Percentiles rank a stretch among this genome's conserved stretches.
Evolutionary conservation across 2,329 filamentous ascomycete species (phyloP).

Genomic region (Neonectria faginata): DNA sequence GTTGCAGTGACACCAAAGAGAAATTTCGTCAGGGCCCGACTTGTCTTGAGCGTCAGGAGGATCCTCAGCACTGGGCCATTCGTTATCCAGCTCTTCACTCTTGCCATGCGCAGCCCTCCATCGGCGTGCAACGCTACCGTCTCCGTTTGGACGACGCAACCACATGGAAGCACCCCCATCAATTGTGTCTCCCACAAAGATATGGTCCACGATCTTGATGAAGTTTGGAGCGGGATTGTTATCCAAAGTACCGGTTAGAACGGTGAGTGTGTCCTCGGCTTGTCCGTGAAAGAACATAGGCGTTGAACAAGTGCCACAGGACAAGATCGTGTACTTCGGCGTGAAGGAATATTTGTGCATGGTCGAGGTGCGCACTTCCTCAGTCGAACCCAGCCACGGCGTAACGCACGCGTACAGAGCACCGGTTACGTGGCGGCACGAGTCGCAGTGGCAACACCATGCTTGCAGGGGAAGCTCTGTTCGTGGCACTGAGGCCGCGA

Average conservation of each 20-base stretch:
- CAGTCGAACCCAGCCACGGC: slow-evolving; percentile 36
- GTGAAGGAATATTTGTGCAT: slow-evolving; percentile 55
- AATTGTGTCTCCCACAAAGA: slow-evolving; percentile 61
- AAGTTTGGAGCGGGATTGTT: slow-evolving; percentile 47
- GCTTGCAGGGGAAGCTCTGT: slow-evolving; percentile 56
- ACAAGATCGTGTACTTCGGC: slow-evolving; percentile 49
- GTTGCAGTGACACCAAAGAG: slow-evolving; percentile 59
- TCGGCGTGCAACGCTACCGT: slow-evolving; percentile 40
- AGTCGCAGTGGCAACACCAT: slow-evolving; percentile 61
- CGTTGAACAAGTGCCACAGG: slow-evolving; percentile 58
- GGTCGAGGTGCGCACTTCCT: slow-evolving; percentile 34
- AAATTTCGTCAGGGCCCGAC: slow-evolving; percentile 43
- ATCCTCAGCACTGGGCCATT: slow-evolving; percentile 45
- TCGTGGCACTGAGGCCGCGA: slow-evolving; percentile 49
- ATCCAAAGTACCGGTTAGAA: slow-evolving; percentile 54
- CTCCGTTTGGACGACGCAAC: slow-evolving; percentile 52
- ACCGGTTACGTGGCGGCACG: slow-evolving; percentile 61
- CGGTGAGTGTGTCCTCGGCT: slow-evolving; percentile 36
- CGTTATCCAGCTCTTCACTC: slow-evolving; percentile 45
- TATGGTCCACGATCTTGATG: slow-evolving; percentile 52
- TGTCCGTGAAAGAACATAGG: slow-evolving; percentile 56
- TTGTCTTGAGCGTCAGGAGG: slow-evolving; percentile 30
- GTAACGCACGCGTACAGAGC: slow-evolving; percentile 51
- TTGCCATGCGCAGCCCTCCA: slow-evolving; percentile 42
- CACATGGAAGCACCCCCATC: slow-evolving; percentile 65